Evolutionary conservation across 2,329 filamentous ascomycete species (phyloP).

Genomic region (Aquanectria penicillioides): DNA sequence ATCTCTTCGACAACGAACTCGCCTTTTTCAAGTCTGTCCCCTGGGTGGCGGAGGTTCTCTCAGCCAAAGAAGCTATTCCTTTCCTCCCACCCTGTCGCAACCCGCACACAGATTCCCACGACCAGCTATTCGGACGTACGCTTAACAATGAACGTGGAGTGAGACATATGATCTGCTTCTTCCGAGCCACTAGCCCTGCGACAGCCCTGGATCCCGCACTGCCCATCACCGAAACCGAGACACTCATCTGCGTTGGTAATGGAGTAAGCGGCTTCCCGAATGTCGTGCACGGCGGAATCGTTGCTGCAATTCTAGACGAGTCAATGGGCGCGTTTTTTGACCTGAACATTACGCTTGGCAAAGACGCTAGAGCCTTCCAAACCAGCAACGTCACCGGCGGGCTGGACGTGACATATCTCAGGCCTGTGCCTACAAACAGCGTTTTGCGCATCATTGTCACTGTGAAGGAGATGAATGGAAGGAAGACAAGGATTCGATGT

Average conservation of each 20-base stretch:
- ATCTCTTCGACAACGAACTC: constrained; percentile 42
- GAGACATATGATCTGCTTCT: constrained; percentile 48
- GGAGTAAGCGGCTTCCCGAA: constrained; percentile 47
- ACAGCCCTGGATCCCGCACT: constrained; percentile 36
- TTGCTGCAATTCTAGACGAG: constrained; percentile 50
- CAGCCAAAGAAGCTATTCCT: constrained; percentile 38
- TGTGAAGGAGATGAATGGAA: constrained; percentile 45
- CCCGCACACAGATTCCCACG: constrained; percentile 40
- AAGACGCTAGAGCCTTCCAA: constrained; percentile 41
- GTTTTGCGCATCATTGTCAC: constrained; percentile 45
- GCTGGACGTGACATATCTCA: constrained; percentile 48
- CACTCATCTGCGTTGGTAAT: constrained; percentile 46
- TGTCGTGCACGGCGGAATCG: constrained; percentile 50
- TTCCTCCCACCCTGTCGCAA: constrained; percentile 49
- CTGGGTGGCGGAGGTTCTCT: constrained; percentile 48
- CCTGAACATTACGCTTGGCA: constrained; percentile 47
- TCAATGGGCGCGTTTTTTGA: constrained; percentile 49
- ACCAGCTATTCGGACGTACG: constrained; percentile 48
- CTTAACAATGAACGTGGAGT: constrained; percentile 43
- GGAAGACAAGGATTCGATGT: constrained; percentile 46
- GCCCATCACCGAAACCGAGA: constrained; percentile 42
- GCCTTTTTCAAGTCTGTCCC: constrained; percentile 48
- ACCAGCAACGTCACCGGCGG: constrained; percentile 47
- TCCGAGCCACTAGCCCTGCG: constrained; percentile 41
- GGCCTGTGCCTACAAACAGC: constrained; percentile 42